Conservation (phyloP, 2,329 filamentous ascomycete species). For the Drechslerella dactyloides region DNA sequence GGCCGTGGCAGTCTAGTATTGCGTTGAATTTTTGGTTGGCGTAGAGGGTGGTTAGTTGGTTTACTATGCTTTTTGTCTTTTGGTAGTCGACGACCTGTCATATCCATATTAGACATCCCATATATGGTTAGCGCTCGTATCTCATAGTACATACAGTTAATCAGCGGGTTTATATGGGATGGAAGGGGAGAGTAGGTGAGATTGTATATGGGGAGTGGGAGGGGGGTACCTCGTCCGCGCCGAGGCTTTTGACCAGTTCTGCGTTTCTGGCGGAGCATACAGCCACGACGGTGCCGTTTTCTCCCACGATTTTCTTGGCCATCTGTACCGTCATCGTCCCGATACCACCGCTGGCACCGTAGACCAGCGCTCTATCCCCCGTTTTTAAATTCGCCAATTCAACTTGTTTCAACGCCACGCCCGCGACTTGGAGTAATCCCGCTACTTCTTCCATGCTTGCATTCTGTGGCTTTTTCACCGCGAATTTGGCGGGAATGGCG, state of each 20-base stretch:
- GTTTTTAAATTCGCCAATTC: constrained; percentile 58
- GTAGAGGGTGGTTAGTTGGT: constrained; percentile 57
- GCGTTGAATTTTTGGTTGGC: constrained; percentile 58
- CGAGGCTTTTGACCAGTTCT: constrained; percentile 61
- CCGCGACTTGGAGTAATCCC: constrained; percentile 58
- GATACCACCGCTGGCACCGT: constrained; percentile 64
- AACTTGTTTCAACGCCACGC: constrained; percentile 59
- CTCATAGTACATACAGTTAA: no score
- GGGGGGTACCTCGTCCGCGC: constrained; percentile 64
- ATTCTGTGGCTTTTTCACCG: constrained; percentile 56
- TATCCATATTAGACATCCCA: constrained; percentile 9
- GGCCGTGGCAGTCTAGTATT: constrained; percentile 63
- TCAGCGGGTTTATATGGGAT: no score
- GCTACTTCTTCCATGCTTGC: constrained; percentile 57
- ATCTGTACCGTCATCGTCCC: constrained; percentile 62
- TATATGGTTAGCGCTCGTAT: background rate
- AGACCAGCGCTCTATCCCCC: constrained; percentile 61
- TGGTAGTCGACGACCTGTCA: constrained; percentile 60
- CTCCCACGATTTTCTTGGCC: constrained; percentile 58
- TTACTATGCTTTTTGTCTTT: constrained; percentile 57
- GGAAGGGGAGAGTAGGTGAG: no score
- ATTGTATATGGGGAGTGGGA: no score
- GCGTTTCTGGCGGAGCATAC: constrained; percentile 63
- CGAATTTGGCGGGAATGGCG: constrained; percentile 57
- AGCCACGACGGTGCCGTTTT: constrained; percentile 60